Base-by-base conservation (phyloP, 257 asterid species). In the Nicotiana attenuata region DNA sequence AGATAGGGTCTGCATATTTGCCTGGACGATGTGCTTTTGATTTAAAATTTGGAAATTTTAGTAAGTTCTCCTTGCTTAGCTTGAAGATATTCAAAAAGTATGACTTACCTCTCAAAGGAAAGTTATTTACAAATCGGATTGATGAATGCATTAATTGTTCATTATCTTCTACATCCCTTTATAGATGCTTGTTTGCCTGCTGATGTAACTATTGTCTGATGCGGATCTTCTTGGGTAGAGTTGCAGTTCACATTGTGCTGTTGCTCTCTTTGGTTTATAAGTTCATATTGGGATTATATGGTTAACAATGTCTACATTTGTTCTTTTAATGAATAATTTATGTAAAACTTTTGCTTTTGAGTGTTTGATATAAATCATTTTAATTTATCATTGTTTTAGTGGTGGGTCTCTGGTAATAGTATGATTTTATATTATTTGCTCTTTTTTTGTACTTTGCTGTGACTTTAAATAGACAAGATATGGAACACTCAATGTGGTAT, bases 1-100 rank as follows among this genome's bases (percentile, higher is more conserved):
- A 73, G 24, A 22, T 47, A 14, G 20, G 78, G 0, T 73, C 78
- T 22, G 9, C 22, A 71, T 45, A 22, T 71, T 41, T 71, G 10
- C 20, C 35, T 71, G 59, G 59, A 45, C 13, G 15, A 24, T 6
- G 38, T 73, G 38, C 20, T 73, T 73, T 73, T 47, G 59, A 14
- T 73, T 45, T 59, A 45, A 41, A 9, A 45, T 22, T 7, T 73
- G 78, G 15, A 73, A 47, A n/a, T 45, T 73, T 73, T 38, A 73
- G 78, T 73, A 73, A 73, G 78, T 47, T 73, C 38, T 73, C 9
- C 78, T 73, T 73, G 78, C 78, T 73, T 73, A 22, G 22, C 60
- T 73, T 47, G 78, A 73, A 22, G 22, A 45, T 73, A 22, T 47
- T 47, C 7, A 73, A 22, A 45, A 22, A 22, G 38, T 73, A 71